Conservation (phyloP, 1,284 basidiomycete species). For the Papiliotrema fonsecae region DNA sequence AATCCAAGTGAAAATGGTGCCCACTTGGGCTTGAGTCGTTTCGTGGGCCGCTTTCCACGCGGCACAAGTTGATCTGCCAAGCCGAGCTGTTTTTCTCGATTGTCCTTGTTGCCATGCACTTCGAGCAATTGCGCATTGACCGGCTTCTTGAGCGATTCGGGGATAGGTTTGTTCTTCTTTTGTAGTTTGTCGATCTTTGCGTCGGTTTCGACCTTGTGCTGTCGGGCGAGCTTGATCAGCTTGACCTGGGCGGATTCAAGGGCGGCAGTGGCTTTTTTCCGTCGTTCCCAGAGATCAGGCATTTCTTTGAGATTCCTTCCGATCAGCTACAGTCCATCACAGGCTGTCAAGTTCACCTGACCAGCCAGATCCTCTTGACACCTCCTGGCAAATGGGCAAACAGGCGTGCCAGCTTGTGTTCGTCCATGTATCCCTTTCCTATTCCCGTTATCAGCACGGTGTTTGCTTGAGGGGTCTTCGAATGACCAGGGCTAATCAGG, state of each 20-base stretch:
- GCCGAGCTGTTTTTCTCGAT: slow-evolving; percentile 15
- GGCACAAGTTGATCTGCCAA: slow-evolving; percentile 61
- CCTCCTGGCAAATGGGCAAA: slow-evolving; percentile 70
- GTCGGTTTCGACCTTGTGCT: slow-evolving; percentile 32
- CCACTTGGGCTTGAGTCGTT: slow-evolving; percentile 62
- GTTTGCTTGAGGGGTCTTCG: slow-evolving; percentile 62
- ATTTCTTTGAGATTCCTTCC: slow-evolving; percentile 56
- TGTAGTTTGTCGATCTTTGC: slow-evolving; percentile 26
- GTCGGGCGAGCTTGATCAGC: slow-evolving; percentile 56
- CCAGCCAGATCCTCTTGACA: slow-evolving; percentile 71
- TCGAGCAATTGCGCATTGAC: slow-evolving; percentile 33
- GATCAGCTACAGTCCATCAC: too few species aligned
- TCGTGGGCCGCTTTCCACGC: slow-evolving; percentile 66
- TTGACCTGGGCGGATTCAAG: slow-evolving; percentile 62
- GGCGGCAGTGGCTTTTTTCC: slow-evolving; percentile 56
- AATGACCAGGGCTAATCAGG: slow-evolving; percentile 61
- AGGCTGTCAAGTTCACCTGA: slow-evolving; percentile 50
- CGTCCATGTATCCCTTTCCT: slow-evolving; percentile 59
- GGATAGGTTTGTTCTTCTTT: slow-evolving; percentile 37
- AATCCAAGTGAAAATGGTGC: slow-evolving; percentile 59
- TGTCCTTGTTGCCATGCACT: slow-evolving; percentile 3
- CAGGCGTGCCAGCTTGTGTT: slow-evolving; percentile 59
- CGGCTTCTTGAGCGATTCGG: slow-evolving; percentile 26
- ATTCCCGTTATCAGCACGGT: slow-evolving; percentile 73
- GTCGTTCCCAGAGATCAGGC: slow-evolving; percentile 59